Conservation (phyloP, 2,329 filamentous ascomycete genomes). For the Rhexocercosporidium sp. region DNA sequence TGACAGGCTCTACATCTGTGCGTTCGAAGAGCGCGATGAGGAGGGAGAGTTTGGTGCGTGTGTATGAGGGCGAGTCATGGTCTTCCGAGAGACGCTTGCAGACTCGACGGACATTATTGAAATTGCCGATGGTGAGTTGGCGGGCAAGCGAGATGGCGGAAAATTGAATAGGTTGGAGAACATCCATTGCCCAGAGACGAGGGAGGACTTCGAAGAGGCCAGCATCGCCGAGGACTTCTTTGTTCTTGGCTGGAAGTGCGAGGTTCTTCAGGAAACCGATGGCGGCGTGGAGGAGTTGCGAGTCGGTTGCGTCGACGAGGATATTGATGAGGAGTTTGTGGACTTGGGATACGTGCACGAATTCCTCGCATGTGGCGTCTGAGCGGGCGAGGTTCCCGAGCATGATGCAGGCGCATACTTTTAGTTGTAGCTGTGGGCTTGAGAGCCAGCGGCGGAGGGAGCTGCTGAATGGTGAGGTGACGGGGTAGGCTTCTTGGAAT, state of each 20-base stretch:
- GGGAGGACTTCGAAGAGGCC: constrained; percentile 57
- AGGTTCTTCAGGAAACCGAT: constrained; percentile 70
- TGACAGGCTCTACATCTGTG: constrained; percentile 59
- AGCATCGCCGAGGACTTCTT: constrained; percentile 52
- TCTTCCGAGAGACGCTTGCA: constrained; percentile 49
- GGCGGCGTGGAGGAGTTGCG: constrained; percentile 60
- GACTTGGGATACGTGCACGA: constrained; percentile 53
- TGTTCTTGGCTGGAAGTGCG: constrained; percentile 62
- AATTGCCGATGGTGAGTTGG: constrained; percentile 59
- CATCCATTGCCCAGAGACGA: constrained; percentile 58
- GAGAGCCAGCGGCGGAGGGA: constrained; percentile 55
- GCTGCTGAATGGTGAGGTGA: constrained; percentile 49
- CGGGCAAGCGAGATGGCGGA: constrained; percentile 62
- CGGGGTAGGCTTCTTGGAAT: constrained; percentile 50
- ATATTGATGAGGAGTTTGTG: constrained; percentile 52
- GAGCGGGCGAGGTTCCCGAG: constrained; percentile 67
- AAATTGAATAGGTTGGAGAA: constrained; percentile 63
- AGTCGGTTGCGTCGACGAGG: constrained; percentile 49
- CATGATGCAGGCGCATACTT: constrained; percentile 63
- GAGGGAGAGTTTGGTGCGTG: constrained; percentile 45
- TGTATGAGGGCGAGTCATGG: constrained; percentile 42
- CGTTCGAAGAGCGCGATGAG: constrained; percentile 49
- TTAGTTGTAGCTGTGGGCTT: constrained; percentile 49
- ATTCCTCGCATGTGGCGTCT: constrained; percentile 56
- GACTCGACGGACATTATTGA: constrained; percentile 57